These are phyloP conservation scores for Polyplosphaeria fusca DNA, from an alignment of 495 filamentous ascomycete species.

Conservation along the genomic window DNA sequence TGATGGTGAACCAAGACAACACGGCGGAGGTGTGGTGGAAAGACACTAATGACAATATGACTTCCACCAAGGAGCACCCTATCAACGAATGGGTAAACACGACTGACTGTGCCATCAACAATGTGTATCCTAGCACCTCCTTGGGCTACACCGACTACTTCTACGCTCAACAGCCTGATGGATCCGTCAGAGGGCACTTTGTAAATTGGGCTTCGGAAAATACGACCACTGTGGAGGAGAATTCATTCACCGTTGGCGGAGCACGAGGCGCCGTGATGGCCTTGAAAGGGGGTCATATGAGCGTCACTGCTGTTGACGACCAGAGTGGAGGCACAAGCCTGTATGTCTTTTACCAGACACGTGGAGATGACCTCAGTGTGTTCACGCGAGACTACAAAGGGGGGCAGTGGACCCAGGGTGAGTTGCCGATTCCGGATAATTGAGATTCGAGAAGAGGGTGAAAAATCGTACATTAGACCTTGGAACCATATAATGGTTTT, in stretches of 20 bases:
- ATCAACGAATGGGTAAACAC: conserved; percentile 32
- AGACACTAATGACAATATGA: conserved; percentile 26
- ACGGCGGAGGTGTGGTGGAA: conserved; percentile 32
- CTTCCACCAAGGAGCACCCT: conserved; percentile 12
- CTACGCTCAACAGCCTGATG: conserved; percentile 29
- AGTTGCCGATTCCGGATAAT: conserved; percentile 24
- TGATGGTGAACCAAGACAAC: conserved; percentile 30
- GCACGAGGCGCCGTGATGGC: conserved; percentile 11
- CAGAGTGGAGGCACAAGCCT: conserved; percentile 26
- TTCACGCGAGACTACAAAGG: conserved; percentile 29
- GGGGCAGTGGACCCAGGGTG: conserved; percentile 31
- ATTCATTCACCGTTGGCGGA: conserved; percentile 22
- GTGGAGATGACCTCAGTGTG: conserved; percentile 30
- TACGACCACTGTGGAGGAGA: conserved; percentile 14
- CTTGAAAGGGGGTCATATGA: conserved; percentile 33
- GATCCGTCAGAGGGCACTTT: conserved; percentile 28
- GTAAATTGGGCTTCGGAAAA: conserved; percentile 34
- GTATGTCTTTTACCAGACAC: conserved; percentile 35
- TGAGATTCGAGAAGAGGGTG: too few relatives aligned
- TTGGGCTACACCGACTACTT: conserved; percentile 37
- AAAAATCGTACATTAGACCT: too few relatives aligned
- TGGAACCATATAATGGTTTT: too few relatives aligned
- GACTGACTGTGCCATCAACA: conserved; percentile 13
- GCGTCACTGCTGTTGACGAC: conserved; percentile 29
- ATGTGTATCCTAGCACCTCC: conserved; percentile 28